Base-by-base conservation (phyloP, 257 asterid genomes). In the Capsicum chinense region DNA sequence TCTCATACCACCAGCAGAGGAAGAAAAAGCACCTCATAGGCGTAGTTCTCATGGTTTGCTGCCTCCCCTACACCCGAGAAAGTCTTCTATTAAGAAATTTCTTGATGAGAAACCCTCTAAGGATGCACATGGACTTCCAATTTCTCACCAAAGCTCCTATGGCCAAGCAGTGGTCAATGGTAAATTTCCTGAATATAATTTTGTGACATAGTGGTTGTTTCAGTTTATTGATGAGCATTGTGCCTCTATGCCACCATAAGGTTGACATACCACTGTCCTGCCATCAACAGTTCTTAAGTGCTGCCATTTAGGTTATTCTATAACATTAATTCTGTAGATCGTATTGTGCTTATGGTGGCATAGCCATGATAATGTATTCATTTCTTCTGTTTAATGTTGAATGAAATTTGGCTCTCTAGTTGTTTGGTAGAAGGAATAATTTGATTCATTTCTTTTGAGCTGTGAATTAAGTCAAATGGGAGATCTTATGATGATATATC, bases 161-260 rank as follows among this genome's bases (percentile, higher is more conserved):
- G 89, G 94, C 83, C 99, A 95, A 86, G 97, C 99, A 26, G 95
- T 95, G 79, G 14, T 97, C 81, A 97, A 97, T 66, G 97, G 99
- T 93, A 87, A 0, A 86, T 79, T 42, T 37, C 85, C 47, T 82
- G 17, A 16, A 42, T 42, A 26, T 66, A 82, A 12, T 54, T 82
- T 64, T 62, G 6, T 48, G 52, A 19, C 47, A 39, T 19, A 19
- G 52, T 83, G 76, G 26, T 67, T 15, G 37, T 16, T 82, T 21
- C 54, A 7, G 15, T 54, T 73, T 50, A 81, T 37, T 58, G 37
- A 71, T 71, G 57, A 71, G 17, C 35, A n/a, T 37, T 47, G 47
- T 71, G 79, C 58, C 79, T 44, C 58, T 47, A 71, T 71, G 79
- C 58, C 79, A 71, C 35, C 17, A 71, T 39, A 71, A 71, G 37